Conservation (phyloP, 257 asterid species). For the Solanum bulbocastanum region DNA sequence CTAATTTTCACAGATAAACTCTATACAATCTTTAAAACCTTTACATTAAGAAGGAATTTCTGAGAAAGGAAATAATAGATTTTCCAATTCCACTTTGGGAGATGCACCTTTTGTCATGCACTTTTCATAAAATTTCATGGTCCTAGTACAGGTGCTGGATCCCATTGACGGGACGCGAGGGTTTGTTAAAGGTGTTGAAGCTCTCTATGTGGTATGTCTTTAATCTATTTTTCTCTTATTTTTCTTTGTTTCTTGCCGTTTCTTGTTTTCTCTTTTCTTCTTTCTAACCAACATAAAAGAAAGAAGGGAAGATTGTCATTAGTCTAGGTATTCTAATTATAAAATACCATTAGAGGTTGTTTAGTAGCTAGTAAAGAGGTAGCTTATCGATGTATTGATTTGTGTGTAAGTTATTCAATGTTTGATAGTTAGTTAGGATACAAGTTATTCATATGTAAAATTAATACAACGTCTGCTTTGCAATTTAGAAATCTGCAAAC, state of each 20-base stretch:
- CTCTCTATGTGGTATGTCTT: constrained; percentile 87
- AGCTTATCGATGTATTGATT: no score
- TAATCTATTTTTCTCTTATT: not conserved
- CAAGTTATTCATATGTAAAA: no score
- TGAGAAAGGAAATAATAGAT: not conserved
- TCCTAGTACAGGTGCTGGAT: constrained; percentile 66
- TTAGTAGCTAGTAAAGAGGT: no score
- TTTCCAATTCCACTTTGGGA: not conserved
- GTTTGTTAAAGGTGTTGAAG: constrained; percentile 74
- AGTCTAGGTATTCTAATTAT: not conserved
- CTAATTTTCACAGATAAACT: not conserved
- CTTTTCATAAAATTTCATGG: not conserved
- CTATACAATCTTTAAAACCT: not conserved
- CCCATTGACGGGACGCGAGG: constrained; percentile 98
- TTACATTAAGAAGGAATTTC: not conserved
- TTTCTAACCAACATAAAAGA: not conserved
- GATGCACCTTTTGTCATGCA: not conserved
- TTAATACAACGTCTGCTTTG: no score
- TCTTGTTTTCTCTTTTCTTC: not conserved
- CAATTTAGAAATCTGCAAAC: no score
- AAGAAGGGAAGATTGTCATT: not conserved
- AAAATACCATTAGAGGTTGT: not conserved
- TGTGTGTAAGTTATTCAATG: no score
- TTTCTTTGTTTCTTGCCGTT: not conserved
- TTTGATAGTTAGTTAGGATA: no score